Evolutionary conservation across 148 eudicot genomes (phyloP).

Genomic region (Talinum fruticosum): DNA sequence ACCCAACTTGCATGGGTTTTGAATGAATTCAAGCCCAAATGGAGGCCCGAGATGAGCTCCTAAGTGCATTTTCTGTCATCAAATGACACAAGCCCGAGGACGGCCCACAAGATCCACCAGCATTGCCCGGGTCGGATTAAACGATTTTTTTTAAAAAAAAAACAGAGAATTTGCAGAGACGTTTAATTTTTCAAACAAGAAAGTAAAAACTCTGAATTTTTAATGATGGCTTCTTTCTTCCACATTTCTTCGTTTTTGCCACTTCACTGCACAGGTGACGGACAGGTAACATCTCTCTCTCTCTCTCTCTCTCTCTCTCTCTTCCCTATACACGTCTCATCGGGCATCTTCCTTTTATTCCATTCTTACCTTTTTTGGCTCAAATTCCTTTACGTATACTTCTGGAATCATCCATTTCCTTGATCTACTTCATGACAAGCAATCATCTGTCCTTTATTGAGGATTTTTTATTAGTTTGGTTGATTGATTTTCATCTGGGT

Average conservation of each 20-base stretch:
- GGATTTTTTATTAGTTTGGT: neutral
- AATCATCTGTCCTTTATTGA: neutral
- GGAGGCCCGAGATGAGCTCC: too few relatives aligned
- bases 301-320: slow-evolving; percentile 4
- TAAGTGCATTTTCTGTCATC: too few relatives aligned
- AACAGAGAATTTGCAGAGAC: too few relatives aligned
- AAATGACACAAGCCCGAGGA: too few relatives aligned
- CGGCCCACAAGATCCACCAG: too few relatives aligned
- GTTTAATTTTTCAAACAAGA: too few relatives aligned
- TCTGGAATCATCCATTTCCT: slow-evolving; percentile 17
- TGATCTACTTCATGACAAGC: neutral
- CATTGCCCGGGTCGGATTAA: too few relatives aligned
- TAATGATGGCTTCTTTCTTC: neutral
- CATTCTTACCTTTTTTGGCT: neutral
- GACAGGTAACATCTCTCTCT: neutral
- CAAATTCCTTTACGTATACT: slow-evolving; percentile 5
- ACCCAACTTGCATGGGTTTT: too few relatives aligned
- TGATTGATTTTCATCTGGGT: neutral
- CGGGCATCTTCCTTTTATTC: neutral
- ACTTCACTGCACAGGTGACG: neutral
- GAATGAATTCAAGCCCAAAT: too few relatives aligned
- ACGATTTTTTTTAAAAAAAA: too few relatives aligned
- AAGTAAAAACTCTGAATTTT: too few relatives aligned
- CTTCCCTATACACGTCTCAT: neutral
- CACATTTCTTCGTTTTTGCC: neutral